Base-by-base conservation (phyloP, 2,329 filamentous ascomycete genomes). In the Myrmaecium sp. region DNA sequence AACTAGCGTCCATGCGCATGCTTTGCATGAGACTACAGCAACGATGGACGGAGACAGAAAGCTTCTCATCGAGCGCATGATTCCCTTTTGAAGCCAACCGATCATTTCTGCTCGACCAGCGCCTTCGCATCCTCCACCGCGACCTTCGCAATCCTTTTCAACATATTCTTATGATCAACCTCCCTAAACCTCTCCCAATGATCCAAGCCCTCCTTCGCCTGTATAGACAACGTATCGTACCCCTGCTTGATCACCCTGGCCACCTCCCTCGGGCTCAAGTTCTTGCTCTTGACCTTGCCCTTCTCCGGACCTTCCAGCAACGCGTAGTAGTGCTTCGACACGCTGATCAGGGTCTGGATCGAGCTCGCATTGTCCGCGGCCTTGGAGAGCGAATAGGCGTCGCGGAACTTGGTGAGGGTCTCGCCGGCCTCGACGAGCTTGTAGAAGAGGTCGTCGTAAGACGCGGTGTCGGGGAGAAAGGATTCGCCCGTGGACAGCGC, bases 391-490 rank as follows among this genome's bases (percentile, higher is more conserved):
- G 58, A 55, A 49, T 89, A 95, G 6, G 69, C 74, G 34, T 83
- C 71, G 21, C 81, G 71, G 55, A 95, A 93, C 44, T 80, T 82
- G 17, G 65, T 58, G 13, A 95, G 64, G 8, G 81, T 66, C 25
- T 92, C 81, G 7, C 84, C 82, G 2, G 76, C 79, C 52, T 98
- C 89, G 14, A 95, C 83, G 2, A 95, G 68, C 55, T 98, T 98
- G 67, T 98, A 98, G 56, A 98, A 95, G 0, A 98, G 63, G 44
- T 98, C 89, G 42, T 98, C 89, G 51, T 95, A 95, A 2, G 81
- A 74, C 11, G 78, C 69, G 1, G 83, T 74, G 16, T 79, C 80
- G 0, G 86, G 89, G 5, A 98, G 64, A 52, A 98, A 95, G 3
- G 78, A 74, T 48, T 95, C 89, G 5, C 89, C 89, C 2, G 73